Evolutionary conservation across 2,329 filamentous ascomycete species (phyloP), one percentile per base, ranked within the genome.

Genomic region (Trichoderma pleuroti): DNA sequence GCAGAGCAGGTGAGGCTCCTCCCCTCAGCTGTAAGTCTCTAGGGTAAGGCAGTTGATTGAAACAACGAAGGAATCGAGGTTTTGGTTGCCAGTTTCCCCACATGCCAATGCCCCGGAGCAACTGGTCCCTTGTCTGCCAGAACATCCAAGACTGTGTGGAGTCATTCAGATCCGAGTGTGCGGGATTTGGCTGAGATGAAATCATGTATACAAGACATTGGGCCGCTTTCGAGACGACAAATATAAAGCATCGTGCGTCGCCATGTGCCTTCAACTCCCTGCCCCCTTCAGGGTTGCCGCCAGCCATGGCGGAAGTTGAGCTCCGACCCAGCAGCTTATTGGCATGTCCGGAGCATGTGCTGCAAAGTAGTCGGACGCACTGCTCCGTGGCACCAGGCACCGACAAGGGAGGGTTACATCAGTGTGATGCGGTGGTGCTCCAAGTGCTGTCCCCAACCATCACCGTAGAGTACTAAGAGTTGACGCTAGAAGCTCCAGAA

Each of bases 341-440:
- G n/a, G n/a, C n/a, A n/a, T n/a, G n/a, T n/a, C n/a, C n/a, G n/a
- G n/a, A n/a, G n/a, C n/a, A n/a, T n/a, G n/a, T 60, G 54, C 21
- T 34, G n/a, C 28, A 28, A 28, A 46, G 52, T 46, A 32, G 11
- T 14, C 65, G 56, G 54, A 60, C 30, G 36, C 14, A 49, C 21
- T 36, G 36, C 65, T 59, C 65, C 65, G 65, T 60, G 65, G 54
- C 65, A 49, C 65, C 65, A 60, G 65, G 65, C 65, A 68, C 66
- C 34, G 30, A 36, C 54, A 61, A 68, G 56, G 39, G 66, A 59
- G 36, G 66, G 66, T 68, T 68, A 60, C 66, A 68, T 68, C 66
- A 68, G 66, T 26, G 39, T 68, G 66, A 68, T 68, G 66, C 56
- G 54, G 66, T 68, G 54, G 56, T 68, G 36, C 36, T 49, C 28